Evolutionary conservation across 305 asterid genomes (phyloP).

Genomic region (Solanum hybrid): DNA sequence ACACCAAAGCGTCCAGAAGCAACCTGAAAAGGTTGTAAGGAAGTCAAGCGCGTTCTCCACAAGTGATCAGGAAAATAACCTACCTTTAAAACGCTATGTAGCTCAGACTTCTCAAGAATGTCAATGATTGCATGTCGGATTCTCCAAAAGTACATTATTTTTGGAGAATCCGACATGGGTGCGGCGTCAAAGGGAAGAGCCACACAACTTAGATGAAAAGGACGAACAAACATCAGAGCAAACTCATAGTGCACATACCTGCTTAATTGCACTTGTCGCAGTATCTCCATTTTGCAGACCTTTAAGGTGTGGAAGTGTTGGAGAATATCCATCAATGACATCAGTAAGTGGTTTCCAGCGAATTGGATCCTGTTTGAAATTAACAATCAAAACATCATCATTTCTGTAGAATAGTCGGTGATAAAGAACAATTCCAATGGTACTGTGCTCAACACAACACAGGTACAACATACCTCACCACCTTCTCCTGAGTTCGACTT

Average conservation of each 20-base stretch:
- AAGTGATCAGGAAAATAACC: background rate
- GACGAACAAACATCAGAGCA: background rate
- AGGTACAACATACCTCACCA: conserved; percentile 71
- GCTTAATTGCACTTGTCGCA: conserved; percentile 98
- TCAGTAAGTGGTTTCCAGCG: conserved; percentile 98
- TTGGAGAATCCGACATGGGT: background rate
- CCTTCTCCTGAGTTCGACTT: conserved; percentile 99
- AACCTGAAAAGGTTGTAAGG: conserved; percentile 44
- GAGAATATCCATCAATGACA: conserved; percentile 96
- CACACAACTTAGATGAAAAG: background rate
- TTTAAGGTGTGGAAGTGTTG: conserved; percentile 94
- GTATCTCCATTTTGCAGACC: conserved; percentile 99
- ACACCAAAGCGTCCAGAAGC: conserved; percentile 99
- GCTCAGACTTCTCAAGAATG: background rate
- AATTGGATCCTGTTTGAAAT: conserved; percentile 73
- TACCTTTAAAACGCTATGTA: background rate
- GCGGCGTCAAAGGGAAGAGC: background rate
- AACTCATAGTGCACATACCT: conserved; percentile 34
- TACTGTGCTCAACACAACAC: background rate
- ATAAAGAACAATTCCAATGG: background rate
- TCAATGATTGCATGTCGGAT: background rate
- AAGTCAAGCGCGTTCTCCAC: background rate
- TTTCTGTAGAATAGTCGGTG: background rate
- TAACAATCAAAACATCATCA: conserved; percentile 10
- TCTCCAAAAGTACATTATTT: background rate